Evolutionary conservation across 1,139 yeast species (phyloP).

Genomic region (Suhomyces terraborum): DNA sequence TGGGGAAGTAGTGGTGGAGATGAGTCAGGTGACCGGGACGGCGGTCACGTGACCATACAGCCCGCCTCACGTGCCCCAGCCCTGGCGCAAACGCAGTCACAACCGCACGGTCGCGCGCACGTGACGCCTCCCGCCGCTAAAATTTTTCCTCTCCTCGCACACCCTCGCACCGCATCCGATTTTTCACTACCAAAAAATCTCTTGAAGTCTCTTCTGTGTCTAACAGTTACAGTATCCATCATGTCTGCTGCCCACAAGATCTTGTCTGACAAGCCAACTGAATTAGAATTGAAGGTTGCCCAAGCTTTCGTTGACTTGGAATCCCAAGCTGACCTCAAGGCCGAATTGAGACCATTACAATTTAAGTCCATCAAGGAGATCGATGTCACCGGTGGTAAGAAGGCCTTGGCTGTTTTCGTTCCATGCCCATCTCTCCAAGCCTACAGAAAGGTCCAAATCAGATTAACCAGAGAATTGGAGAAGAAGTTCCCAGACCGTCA

Average conservation of each 20-base stretch:
- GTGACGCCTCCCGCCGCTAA: conserved; percentile 9
- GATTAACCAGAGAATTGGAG: conserved; percentile 99
- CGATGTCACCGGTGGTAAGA: conserved; percentile 98
- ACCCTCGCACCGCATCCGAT: conserved; percentile 8
- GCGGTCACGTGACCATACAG: background rate
- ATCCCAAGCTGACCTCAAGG: conserved; percentile 93
- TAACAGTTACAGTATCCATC: conserved; percentile 26
- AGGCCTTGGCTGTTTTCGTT: conserved; percentile 96
- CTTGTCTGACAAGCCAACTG: conserved; percentile 89
- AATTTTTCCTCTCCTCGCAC: conserved; percentile 16
- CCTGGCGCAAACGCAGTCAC: conserved; percentile 1
- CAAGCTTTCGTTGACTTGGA: conserved; percentile 98
- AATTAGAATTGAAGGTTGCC: conserved; percentile 99
- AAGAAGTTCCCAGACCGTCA: conserved; percentile 99
- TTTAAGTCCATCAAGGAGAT: conserved; percentile 98
- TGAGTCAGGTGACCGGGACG: background rate
- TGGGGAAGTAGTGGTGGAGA: background rate
- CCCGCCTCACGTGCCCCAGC: background rate
- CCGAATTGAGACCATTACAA: conserved; percentile 97
- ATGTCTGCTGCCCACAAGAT: conserved; percentile 98
- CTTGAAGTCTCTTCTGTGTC: conserved; percentile 12
- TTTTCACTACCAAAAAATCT: conserved; percentile 10
- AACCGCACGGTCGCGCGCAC: background rate
- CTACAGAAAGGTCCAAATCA: conserved; percentile 97
- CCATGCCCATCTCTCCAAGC: conserved; percentile 93